phyloP scores from a whole-genome alignment of 1,284 basidiomycete species.

The Sparassis latifolia region DNA sequence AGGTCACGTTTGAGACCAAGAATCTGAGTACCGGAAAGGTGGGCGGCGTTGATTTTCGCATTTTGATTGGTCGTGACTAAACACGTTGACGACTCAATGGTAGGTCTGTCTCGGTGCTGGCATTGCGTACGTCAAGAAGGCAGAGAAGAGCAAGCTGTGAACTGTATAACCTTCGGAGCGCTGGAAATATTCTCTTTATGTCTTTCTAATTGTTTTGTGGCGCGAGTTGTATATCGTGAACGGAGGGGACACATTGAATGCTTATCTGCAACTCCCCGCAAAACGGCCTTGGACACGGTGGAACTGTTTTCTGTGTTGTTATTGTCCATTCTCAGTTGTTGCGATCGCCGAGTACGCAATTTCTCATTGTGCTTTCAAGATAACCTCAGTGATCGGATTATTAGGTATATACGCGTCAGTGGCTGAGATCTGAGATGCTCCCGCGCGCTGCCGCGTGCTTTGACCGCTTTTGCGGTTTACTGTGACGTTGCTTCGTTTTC shows the following conservation, averaged over 20 bases:
- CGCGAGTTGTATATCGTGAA: neutral
- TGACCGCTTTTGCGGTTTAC: too few relatives aligned
- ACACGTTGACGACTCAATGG: conserved; percentile 1
- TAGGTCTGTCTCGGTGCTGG: conserved; percentile 51
- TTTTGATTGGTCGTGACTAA: neutral
- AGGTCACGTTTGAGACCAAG: conserved; percentile 69
- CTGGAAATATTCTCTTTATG: neutral
- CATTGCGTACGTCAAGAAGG: conserved; percentile 52
- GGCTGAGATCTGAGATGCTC: too few relatives aligned
- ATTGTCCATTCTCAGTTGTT: neutral
- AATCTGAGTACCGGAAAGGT: conserved; percentile 67
- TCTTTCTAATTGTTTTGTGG: neutral
- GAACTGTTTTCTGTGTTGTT: neutral
- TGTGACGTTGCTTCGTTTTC: too few relatives aligned
- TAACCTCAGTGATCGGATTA: too few relatives aligned
- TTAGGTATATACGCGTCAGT: too few relatives aligned
- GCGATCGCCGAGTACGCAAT: too few relatives aligned
- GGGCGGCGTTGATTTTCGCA: conserved; percentile 5
- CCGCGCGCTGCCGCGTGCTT: too few relatives aligned
- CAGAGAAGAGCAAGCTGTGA: conserved; percentile 48
- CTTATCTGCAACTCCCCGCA: neutral
- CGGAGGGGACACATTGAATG: neutral
- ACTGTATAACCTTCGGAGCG: neutral
- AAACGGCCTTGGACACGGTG: neutral
- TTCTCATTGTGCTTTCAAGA: too few relatives aligned